Percentiles rank a stretch among this genome's conserved stretches.
Evolutionary conservation across 202 grass and related monocot genomes (phyloP).

Genomic region (Brachypodium distachyon): DNA sequence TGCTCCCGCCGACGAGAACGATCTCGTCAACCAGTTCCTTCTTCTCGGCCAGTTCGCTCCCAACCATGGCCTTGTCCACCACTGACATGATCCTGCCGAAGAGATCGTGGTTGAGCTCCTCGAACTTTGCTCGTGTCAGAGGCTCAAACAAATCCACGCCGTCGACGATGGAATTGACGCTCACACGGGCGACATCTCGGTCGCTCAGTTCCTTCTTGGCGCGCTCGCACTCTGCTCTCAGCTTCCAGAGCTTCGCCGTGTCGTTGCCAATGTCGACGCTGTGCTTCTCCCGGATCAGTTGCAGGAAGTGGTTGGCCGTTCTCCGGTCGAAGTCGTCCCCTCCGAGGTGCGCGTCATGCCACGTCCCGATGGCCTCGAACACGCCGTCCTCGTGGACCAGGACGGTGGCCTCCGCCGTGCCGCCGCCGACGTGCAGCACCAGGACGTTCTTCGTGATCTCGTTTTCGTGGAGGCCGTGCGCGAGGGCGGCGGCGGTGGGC

Average conservation of each 20-base stretch:
- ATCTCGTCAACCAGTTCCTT: neutral
- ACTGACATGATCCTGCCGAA: neutral
- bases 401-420: constrained; percentile 45
- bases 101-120: constrained; percentile 17
- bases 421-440: constrained; percentile 59
- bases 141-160: neutral
- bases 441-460: constrained; percentile 38
- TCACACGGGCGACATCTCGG: constrained; percentile 14
- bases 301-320: constrained; percentile 36
- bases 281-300: constrained; percentile 44
- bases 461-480: constrained; percentile 38
- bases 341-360: neutral
- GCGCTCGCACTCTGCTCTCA: constrained; percentile 35
- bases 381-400: constrained; percentile 31
- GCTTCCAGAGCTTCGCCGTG: constrained; percentile 5
- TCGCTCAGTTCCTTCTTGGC: constrained; percentile 49
- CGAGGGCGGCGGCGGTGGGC: constrained; percentile 43
- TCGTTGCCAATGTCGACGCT: constrained; percentile 37
- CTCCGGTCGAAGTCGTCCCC: constrained; percentile 59
- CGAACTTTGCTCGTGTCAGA: constrained; percentile 11
- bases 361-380: constrained; percentile 20
- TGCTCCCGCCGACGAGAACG: neutral
- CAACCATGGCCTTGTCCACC: neutral
- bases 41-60: neutral
- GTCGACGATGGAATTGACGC: neutral